Evolutionary conservation across 805 yeast species (phyloP), one percentile per base, ranked within the genome.

Genomic region (Lipomyces kockii): DNA sequence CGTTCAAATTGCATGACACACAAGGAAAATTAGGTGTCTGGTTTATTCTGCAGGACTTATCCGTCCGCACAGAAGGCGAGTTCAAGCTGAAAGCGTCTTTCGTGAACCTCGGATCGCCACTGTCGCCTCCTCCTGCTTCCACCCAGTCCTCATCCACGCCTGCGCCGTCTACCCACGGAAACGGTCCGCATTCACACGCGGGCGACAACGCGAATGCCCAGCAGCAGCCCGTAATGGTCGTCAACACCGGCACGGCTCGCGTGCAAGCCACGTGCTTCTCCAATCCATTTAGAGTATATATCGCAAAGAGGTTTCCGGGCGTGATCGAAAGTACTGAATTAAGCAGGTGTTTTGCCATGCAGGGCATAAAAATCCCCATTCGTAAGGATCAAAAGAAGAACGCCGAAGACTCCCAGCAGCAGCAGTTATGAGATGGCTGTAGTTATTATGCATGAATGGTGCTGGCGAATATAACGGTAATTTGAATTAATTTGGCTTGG

Each of bases 221-320:
- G 14, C 55, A 52, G 37, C 66, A 58, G 57, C 67, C 71, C 6
- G 66, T 68, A 12, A 58, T 68, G 66, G 70, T 69, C 6, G 62
- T 69, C 35, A 69, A 69, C 32, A 65, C 69, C 22, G 72, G 72
- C 11, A 69, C 71, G 2, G 71, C 75, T 11, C 70, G 70, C 12
- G 68, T 75, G 37, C 71, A 72, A 46, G 75, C 77, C 51, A 68
- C 70, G n/a, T 70, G 74, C 49, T 81, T 77, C 66, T 78, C 81
- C 14, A 75, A 78, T 9, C 67, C 74, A 3, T 81, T 81, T 74
- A 74, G 72, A 52, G 83, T 81, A 3, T 82, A 77, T 67, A 78
- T 81, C 46, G 83, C 84, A 0, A 82, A 82, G 67, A 78, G 77
- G 70, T 82, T 81, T 67, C 84, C 84, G 1, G 84, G 84, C 5